Conservation (phyloP, 352 stramenopile genomes). For the Phytophthora fragariae region DNA sequence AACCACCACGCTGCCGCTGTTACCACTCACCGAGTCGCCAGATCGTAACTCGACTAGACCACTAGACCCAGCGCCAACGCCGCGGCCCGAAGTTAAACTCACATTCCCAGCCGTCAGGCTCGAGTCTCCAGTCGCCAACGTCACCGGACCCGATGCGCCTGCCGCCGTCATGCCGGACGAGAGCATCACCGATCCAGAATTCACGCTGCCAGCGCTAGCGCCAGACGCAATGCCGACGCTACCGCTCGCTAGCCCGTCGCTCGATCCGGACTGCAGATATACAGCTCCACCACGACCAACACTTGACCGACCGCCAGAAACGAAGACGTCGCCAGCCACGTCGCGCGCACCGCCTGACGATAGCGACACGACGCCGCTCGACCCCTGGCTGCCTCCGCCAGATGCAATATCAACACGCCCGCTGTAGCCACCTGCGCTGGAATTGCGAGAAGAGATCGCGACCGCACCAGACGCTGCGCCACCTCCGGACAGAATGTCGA, state of each 20-base stretch:
- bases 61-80: slow-evolving; percentile 5
- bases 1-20: slow-evolving; percentile 26
- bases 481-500: slow-evolving; percentile 25
- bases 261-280: slow-evolving; percentile 29
- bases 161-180: slow-evolving; percentile 11
- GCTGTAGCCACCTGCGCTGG: slow-evolving; percentile 19
- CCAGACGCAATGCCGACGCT: slow-evolving; percentile 20
- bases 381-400: slow-evolving; percentile 32
- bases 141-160: slow-evolving; percentile 5
- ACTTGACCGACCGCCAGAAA: slow-evolving; percentile 31
- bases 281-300: slow-evolving; percentile 21
- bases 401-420: slow-evolving; percentile 27
- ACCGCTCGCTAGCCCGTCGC: slow-evolving; percentile 27
- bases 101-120: slow-evolving; percentile 5
- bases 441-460: slow-evolving; percentile 26
- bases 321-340: slow-evolving; percentile 25
- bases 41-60: slow-evolving; percentile 13
- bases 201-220: slow-evolving; percentile 8
- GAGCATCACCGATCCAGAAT: slow-evolving; percentile 22
- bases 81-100: slow-evolving; percentile 10
- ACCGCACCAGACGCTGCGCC: slow-evolving; percentile 22
- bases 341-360: slow-evolving; percentile 29
- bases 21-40: slow-evolving; percentile 11
- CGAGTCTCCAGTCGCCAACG: slow-evolving; percentile 13
- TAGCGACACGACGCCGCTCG: slow-evolving; percentile 34